Conservation (phyloP, 2,329 filamentous ascomycete species). For the Aspergillus phoenicis region DNA sequence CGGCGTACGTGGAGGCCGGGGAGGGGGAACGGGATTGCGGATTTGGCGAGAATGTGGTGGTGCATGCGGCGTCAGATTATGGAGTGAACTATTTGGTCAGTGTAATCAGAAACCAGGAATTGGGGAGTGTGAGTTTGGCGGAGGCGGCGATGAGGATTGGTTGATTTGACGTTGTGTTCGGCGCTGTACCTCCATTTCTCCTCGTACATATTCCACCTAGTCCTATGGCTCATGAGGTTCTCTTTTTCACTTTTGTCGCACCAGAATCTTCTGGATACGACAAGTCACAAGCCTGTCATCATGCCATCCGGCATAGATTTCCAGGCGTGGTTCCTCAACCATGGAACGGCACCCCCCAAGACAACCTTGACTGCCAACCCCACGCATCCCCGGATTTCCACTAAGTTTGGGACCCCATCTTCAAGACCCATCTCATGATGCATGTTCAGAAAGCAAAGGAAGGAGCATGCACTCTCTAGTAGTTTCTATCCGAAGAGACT, state of each 20-base stretch:
- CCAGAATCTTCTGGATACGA: background rate
- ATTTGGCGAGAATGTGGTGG: conserved; percentile 35
- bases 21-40: conserved; percentile 30
- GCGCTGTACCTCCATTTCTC: background rate
- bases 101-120: conserved; percentile 30
- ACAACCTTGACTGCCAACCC: background rate
- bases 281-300: background rate
- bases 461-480: background rate
- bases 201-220: background rate
- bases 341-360: background rate
- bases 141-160: conserved; percentile 24
- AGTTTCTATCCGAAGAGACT: background rate
- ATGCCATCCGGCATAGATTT: background rate
- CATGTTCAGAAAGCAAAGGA: background rate
- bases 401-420: background rate
- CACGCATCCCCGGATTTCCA: background rate
- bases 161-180: background rate
- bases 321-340: background rate
- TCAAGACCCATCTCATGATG: background rate
- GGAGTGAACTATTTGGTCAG: conserved; percentile 33
- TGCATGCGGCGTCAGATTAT: conserved; percentile 29
- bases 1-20: conserved; percentile 29
- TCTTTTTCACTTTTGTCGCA: background rate
- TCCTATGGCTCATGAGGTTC: background rate
- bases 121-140: conserved; percentile 30